Base-by-base conservation (phyloP, 352 stramenopile species). In the Halophytophthora batemanensis region DNA sequence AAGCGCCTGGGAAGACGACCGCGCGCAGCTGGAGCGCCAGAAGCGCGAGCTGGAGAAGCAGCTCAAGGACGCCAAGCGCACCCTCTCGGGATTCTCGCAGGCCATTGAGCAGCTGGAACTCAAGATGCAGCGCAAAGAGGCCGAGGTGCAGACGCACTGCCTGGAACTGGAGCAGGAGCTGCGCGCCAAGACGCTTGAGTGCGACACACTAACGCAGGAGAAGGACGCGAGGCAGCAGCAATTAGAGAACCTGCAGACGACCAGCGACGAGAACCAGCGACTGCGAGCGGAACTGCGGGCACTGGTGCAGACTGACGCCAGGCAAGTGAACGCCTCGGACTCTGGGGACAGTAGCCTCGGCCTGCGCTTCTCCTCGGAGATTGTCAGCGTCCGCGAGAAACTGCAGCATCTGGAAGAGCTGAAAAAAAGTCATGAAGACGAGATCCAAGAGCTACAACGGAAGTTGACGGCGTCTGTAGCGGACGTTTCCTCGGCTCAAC, bases 81-180 rank as follows among this genome's bases (percentile, higher is more conserved):
- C 69, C 31, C 71, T 90, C 35, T 62, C 64, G 21, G 56, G 69
- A n/a, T 86, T 87, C 46, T 71, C 69, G 28, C 72, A 90, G 31
- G 77, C 79, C 18, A 71, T 90, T 21, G 79, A 90, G 39, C 77
- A 90, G 56, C 61, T 90, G 31, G 79, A 90, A 53, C 75, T 84
- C 37, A 90, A 88, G 61, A 78, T 87, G 65, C 79, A 87, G 56
- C 79, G 79, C 42, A 77, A 83, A 25, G 77, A 87, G 21, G 67
- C 77, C 0, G 72, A 90, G 37, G 71, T 75, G 29, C 72, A 84
- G 59, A 82, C 72, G 10, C 59, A 52, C n/a, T 75, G 52, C 21
- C 56, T 87, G 29, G 62, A 74, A 22, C 56, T 86, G 22, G 79
- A 90, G 35, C 68, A 85, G 12, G 54, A 82, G 21, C 49, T 86